A percentile compares a stretch with the other conserved stretches of the same genome.
These are phyloP conservation scores for Lachnum nothofagi DNA, from an alignment of 2,329 filamentous ascomycete genomes.

Conservation along the genomic window DNA sequence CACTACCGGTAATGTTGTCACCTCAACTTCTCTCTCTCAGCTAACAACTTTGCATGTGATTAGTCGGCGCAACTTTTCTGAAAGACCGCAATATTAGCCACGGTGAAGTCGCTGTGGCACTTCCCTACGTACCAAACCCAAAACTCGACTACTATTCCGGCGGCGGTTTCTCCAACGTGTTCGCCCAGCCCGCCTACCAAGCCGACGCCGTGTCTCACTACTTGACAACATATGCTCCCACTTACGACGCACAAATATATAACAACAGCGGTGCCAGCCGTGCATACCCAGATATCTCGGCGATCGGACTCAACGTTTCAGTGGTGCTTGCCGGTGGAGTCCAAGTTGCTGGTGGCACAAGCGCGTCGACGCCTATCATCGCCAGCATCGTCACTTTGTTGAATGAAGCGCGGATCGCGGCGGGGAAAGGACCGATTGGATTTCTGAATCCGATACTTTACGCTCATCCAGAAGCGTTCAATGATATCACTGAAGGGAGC, in stretches of 20 bases:
- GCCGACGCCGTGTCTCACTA: constrained; percentile 31
- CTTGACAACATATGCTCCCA: constrained; percentile 18
- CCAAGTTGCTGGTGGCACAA: constrained; percentile 45
- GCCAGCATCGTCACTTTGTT: constrained; percentile 40
- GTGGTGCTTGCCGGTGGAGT: constrained; percentile 42
- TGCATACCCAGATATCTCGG: constrained; percentile 42
- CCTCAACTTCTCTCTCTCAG: too few relatives aligned
- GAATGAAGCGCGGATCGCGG: constrained; percentile 36
- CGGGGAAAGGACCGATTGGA: constrained; percentile 34
- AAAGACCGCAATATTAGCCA: constrained; percentile 27
- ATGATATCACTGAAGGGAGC: constrained; percentile 31
- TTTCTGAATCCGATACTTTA: constrained; percentile 37
- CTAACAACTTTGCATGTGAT: too few relatives aligned
- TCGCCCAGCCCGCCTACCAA: constrained; percentile 41
- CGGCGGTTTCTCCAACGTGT: constrained; percentile 45
- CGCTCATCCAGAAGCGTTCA: constrained; percentile 28
- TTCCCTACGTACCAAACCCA: too few relatives aligned
- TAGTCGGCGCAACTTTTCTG: too few relatives aligned
- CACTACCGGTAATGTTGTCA: too few relatives aligned
- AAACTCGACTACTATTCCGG: constrained; percentile 35
- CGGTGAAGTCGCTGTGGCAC: constrained; percentile 22
- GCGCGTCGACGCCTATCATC: constrained; percentile 39
- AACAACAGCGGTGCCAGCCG: constrained; percentile 22
- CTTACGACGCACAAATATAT: constrained; percentile 14
- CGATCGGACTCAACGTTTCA: constrained; percentile 25